Base-by-base conservation (phyloP, 495 filamentous ascomycete genomes). In the Trichoderma erinaceum region DNA sequence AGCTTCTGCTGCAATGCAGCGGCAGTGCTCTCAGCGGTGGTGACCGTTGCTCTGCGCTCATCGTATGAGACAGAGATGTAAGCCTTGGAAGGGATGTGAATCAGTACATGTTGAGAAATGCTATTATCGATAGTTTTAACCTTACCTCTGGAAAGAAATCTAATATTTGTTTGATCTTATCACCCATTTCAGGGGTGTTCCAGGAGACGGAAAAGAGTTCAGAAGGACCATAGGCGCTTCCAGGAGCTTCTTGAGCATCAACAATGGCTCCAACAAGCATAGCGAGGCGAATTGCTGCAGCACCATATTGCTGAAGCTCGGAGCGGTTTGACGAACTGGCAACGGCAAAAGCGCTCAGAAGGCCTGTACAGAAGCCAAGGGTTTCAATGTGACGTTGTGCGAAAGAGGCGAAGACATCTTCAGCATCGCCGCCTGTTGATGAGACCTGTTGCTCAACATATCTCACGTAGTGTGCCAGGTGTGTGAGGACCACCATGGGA, bases 21-120 rank as follows among this genome's bases (percentile, higher is more conserved):
- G 2, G 13, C 35, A 21, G 63, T 65, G 25, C 35, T 15, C 21
- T 8, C n/a, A 2, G 63, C 27, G 7, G 63, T 65, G 2, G 63
- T 65, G 15, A 65, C 5, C 0, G 63, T 65, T 12, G 12, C 35
- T 38, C 63, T 32, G 29, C 35, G 27, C 32, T 65, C 63, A 27
- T 65, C 63, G 13, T 65, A 65, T 13, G n/a, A 35, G 32, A 65
- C 63, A 15, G 63, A 65, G 1, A 41, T 74, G 32, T 65, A 65
- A 10, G 63, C 63, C 63, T 65, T 46, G 18, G 18, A 46, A 12
- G 18, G 3, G 12, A 18, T 46, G 0, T 46, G 8, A 46, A 46
- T 13, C 43, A 46, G 43, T 12, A 46, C 29, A 29, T 1, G 29
- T 1, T 29, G 29, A 29, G 29, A 29, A 29, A 29, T 29, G 4